Evolutionary conservation across 2,329 filamentous ascomycete genomes (phyloP), one percentile per base, ranked within the genome.

Genomic region (Fusarium sp.): DNA sequence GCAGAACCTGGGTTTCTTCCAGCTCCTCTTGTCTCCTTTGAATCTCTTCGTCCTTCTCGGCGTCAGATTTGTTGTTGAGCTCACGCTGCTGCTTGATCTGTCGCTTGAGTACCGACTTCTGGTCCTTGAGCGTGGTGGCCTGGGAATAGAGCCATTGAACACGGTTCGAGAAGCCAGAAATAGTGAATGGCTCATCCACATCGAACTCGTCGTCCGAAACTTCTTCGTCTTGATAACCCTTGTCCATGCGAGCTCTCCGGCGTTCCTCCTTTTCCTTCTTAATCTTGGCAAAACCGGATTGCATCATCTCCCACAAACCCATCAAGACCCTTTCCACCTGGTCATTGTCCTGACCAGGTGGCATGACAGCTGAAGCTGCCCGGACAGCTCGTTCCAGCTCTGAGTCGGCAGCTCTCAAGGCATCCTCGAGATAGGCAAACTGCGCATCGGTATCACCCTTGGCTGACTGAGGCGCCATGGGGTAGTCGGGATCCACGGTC

Each of bases 51-150:
- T 93, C 92, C 78, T 92, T 90, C 70, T 92, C 88, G 22, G 90
- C 87, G 74, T 97, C 95, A 1, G 94, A 95, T 79, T 95, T 95
- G 85, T 89, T 95, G 84, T 97, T 97, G 66, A 98, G 89, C 79
- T 97, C 95, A 68, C 95, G 93, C 83, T 98, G 96, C 81, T 98
- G 95, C 84, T 97, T 96, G 79, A 98, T 96, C 81, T 98, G 95
- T 50, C 95, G 91, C 79, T 96, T 93, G 10, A 98, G 88, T 25
- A 98, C 95, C 58, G 91, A 90, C 81, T 98, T 97, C 80, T 98
- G 95, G 77, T 98, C 94, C 71, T 94, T 92, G 38, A 98, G 86
- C 22, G 90, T 90, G 20, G 92, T 93, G n/a, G 94, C 90, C 68
- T 94, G 93, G 45, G 88, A 87, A 79, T 95, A 94, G 6, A 98